These are phyloP conservation scores for Strobilomyces echinocephalus DNA, from an alignment of 768 basidiomycete genomes.

Conservation along the genomic window DNA sequence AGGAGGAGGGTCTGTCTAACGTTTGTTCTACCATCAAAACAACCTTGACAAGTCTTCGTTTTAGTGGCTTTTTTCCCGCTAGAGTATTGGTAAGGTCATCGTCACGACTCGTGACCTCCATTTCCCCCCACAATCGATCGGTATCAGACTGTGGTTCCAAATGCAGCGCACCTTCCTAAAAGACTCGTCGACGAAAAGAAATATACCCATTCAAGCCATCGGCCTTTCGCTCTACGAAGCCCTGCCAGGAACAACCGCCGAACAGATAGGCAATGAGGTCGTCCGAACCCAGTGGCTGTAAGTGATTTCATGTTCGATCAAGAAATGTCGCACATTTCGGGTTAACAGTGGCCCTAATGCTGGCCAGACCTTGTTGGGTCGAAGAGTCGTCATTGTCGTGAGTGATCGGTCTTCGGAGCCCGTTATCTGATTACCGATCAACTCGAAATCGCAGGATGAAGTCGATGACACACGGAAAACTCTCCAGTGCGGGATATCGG, in stretches of 20 bases:
- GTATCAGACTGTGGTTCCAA: neutral
- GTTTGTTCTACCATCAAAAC: slow-evolving; percentile 11
- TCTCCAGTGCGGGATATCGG: slow-evolving; percentile 56
- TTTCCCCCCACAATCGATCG: neutral
- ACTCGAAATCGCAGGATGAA: slow-evolving; percentile 55
- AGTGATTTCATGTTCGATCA: slow-evolving; percentile 26
- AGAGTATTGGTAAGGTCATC: slow-evolving; percentile 64
- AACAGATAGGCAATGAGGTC: slow-evolving; percentile 79
- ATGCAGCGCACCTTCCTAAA: slow-evolving; percentile 79
- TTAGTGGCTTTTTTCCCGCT: slow-evolving; percentile 92
- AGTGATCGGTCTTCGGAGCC: slow-evolving; percentile 26
- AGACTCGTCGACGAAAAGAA: slow-evolving; percentile 59
- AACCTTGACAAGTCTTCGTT: slow-evolving; percentile 12
- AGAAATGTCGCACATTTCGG: neutral
- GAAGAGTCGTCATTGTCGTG: slow-evolving; percentile 78
- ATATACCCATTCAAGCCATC: slow-evolving; percentile 93
- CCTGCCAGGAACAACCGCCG: slow-evolving; percentile 65
- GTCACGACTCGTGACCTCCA: neutral
- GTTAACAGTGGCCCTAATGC: slow-evolving; percentile 55
- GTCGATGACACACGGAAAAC: slow-evolving; percentile 89
- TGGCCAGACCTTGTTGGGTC: slow-evolving; percentile 69
- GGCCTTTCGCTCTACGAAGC: slow-evolving; percentile 94
- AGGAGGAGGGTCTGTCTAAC: slow-evolving; percentile 75
- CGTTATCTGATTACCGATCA: slow-evolving; percentile 11
- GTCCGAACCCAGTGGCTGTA: slow-evolving; percentile 96